Evolutionary conservation across 2,329 filamentous ascomycete species (phyloP).

Genomic region (Beauveria varroae): DNA sequence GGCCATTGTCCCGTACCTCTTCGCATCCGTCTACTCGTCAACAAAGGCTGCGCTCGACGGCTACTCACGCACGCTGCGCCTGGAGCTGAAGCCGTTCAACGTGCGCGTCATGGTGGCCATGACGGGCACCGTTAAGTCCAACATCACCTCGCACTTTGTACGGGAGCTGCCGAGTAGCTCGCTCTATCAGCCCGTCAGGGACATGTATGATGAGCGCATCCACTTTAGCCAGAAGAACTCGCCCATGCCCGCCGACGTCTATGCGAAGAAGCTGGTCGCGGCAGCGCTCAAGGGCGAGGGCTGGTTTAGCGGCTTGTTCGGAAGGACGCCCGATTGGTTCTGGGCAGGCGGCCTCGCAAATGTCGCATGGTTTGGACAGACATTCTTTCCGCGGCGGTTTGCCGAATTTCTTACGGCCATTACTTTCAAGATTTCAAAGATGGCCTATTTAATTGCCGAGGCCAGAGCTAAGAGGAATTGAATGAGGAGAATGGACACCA

Average conservation of each 20-base stretch:
- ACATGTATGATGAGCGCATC: slow-evolving; percentile 39
- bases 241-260: slow-evolving; percentile 36
- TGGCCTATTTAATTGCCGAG: slow-evolving; percentile 19
- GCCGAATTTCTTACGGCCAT: slow-evolving; percentile 21
- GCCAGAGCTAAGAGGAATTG: slow-evolving; percentile 19
- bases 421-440: slow-evolving; percentile 22
- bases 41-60: slow-evolving; percentile 46
- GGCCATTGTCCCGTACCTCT: slow-evolving; percentile 43
- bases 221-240: slow-evolving; percentile 40
- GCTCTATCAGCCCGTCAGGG: slow-evolving; percentile 38
- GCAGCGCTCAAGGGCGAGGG: slow-evolving; percentile 35
- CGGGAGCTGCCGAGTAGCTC: slow-evolving; percentile 37
- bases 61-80: slow-evolving; percentile 46
- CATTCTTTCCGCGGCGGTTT: slow-evolving; percentile 19
- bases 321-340: slow-evolving; percentile 17
- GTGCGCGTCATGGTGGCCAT: slow-evolving; percentile 52
- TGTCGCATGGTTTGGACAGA: slow-evolving; percentile 2
- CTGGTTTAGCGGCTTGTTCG: slow-evolving; percentile 16
- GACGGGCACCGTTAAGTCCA: slow-evolving; percentile 45
- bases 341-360: slow-evolving; percentile 6
- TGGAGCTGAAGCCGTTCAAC: slow-evolving; percentile 45
- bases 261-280: slow-evolving; percentile 34
- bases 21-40: slow-evolving; percentile 46
- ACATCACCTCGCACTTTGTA: slow-evolving; percentile 37
- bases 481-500: not conserved